Percentiles rank a stretch among this genome's conserved stretches.
Conservation (phyloP, 2,329 filamentous ascomycete species). For the Allantophomopsis lycopodina region DNA sequence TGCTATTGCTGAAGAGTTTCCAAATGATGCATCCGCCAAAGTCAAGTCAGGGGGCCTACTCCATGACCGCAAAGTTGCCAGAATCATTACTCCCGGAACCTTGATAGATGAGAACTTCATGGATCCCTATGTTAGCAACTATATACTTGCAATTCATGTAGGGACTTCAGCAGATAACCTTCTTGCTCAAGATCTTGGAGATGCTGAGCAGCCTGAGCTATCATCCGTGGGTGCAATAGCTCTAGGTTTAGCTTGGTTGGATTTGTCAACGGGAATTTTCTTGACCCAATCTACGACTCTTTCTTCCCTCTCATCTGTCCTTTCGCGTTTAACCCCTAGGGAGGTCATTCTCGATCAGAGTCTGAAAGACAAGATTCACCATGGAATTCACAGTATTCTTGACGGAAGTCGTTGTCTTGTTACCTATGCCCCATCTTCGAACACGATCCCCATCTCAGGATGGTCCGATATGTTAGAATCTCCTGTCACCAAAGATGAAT, state of each 20-base stretch:
- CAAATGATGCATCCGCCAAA: conserved; percentile 55
- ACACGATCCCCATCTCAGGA: conserved; percentile 19
- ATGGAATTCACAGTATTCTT: conserved; percentile 52
- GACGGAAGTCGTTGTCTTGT: conserved; percentile 64
- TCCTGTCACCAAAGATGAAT: conserved; percentile 39
- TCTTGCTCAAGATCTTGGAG: conserved; percentile 13
- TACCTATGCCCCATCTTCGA: conserved; percentile 47
- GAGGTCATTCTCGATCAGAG: conserved; percentile 70
- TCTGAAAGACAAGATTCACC: conserved; percentile 40
- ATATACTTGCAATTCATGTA: conserved; percentile 68
- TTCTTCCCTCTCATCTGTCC: conserved; percentile 59
- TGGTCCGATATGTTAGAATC: conserved; percentile 73
- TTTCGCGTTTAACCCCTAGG: conserved; percentile 70
- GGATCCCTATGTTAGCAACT: conserved; percentile 88
- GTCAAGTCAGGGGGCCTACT: conserved; percentile 64
- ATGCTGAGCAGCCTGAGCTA: not conserved
- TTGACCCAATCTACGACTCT: conserved; percentile 67
- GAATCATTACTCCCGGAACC: conserved; percentile 87
- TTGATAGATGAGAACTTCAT: conserved; percentile 97
- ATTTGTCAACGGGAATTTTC: conserved; percentile 90
- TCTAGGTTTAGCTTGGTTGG: conserved; percentile 82
- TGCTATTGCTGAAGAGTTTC: conserved; percentile 86
- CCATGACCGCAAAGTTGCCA: conserved; percentile 73
- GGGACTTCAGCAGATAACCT: too few species aligned
- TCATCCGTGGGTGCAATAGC: not conserved